Base-by-base conservation (phyloP, 1,284 basidiomycete species). In the Kalmanozyma brasiliensis region DNA sequence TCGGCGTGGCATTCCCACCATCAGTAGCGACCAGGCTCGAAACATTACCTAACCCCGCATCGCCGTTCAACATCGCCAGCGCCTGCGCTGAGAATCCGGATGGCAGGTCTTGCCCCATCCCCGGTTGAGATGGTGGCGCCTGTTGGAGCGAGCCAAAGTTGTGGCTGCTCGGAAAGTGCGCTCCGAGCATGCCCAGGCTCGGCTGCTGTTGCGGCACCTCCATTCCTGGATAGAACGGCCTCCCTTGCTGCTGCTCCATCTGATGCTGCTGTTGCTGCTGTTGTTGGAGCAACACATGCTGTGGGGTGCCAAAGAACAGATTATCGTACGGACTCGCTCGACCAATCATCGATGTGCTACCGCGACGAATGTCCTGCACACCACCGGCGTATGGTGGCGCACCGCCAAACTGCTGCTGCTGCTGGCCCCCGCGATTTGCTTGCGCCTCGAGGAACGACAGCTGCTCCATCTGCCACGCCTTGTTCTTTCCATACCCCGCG, bases 401-500 rank as follows among this genome's bases (percentile, higher is more conserved):
- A 6, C 45, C 19, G 4, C 40, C 38, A 14, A 35, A 46, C 19
- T 52, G 44, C 11, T 60, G 65, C 29, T 48, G 46, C 20, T 40
- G 36, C 37, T 53, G 65, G 32, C 53, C 59, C 23, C 55, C 59
- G 8, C 60, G 49, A 29, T 32, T 66, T 0, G 58, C 67, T 41
- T 74, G 72, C 7, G 68, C 55, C 19, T 74, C 73, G 24, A 76
- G 49, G 30, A 66, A 68, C 11, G 73, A 58, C 16, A 77, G 63
- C 48, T 78, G 76, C 48, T 75, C 68, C 56, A 75, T 56, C 49
- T 76, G 74, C 75, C 72, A 77, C 3, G 70, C 65, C 34, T 62
- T 63, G 57, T 73, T 67, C 49, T 66, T 72, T 14, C 73, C 73
- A 24, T 77, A 77, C 0, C 62, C 74, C 2, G 70, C 67, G 10